Percentiles rank a stretch among this genome's conserved stretches.
Conservation (phyloP, 1,284 basidiomycete species). For the Cutaneotrichosporon cyanovorans region DNA sequence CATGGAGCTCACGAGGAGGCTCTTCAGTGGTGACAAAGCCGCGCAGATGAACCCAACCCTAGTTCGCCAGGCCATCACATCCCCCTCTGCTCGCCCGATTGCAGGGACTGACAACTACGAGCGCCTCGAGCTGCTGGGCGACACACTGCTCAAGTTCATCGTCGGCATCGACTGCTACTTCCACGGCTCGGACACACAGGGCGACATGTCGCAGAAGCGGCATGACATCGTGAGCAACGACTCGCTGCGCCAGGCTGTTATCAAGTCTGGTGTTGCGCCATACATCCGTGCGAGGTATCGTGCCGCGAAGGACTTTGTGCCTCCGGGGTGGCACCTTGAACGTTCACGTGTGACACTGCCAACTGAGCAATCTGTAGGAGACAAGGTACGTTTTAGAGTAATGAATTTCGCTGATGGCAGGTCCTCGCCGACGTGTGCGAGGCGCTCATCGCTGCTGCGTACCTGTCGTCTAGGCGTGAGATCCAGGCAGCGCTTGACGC, state of each 20-base stretch:
- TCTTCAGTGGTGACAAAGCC: constrained; percentile 10
- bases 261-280: constrained; percentile 20
- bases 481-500: constrained; percentile 26
- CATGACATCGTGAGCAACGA: constrained; percentile 26
- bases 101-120: constrained; percentile 24
- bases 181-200: constrained; percentile 4
- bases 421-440: constrained; percentile 36
- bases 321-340: constrained; percentile 23
- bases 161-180: constrained; percentile 19
- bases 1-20: constrained; percentile 14
- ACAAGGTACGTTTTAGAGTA: constrained; percentile 27
- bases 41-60: constrained; percentile 5
- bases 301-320: constrained; percentile 25
- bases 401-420: constrained; percentile 11
- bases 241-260: constrained; percentile 16
- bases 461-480: constrained; percentile 16
- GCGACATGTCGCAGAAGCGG: constrained; percentile 15
- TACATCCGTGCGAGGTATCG: constrained; percentile 25
- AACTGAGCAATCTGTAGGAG: constrained; percentile 21
- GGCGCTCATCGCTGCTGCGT: constrained; percentile 34
- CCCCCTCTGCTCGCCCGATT: constrained; percentile 7
- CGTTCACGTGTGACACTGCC: background rate
- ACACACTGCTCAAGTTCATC: constrained; percentile 33
- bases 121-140: constrained; percentile 38
- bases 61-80: constrained; percentile 24